phyloP scores from a whole-genome alignment of 805 yeast genomes.

The Blastobotrys mokoenaii region DNA sequence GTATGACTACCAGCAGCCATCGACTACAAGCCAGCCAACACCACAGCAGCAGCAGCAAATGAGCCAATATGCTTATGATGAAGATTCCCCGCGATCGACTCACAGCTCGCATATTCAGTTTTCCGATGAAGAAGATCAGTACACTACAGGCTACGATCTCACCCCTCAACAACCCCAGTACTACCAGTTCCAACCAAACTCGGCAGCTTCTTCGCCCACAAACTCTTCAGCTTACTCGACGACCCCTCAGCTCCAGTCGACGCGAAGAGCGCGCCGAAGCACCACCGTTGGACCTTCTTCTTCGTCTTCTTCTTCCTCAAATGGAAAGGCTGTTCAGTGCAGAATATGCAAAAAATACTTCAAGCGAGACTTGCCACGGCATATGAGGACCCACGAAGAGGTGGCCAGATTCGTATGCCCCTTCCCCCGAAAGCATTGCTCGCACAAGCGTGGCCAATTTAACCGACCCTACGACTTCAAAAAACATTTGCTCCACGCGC shows the following conservation, averaged over 20 bases:
- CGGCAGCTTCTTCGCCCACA: too few species aligned
- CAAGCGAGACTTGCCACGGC: conserved; percentile 54
- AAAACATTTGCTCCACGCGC: conserved; percentile 54
- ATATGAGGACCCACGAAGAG: conserved; percentile 52
- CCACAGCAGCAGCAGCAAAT: neutral
- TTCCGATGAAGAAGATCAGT: neutral
- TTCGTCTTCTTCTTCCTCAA: neutral
- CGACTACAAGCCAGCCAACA: neutral
- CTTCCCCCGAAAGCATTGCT: conserved; percentile 46
- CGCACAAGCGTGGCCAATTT: conserved; percentile 53
- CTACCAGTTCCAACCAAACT: neutral
- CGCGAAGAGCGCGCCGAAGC: neutral
- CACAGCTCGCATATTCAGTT: neutral
- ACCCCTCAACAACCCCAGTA: neutral
- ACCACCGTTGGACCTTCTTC: neutral
- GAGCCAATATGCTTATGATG: neutral
- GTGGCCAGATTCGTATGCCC: conserved; percentile 50
- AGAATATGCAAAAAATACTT: conserved; percentile 45
- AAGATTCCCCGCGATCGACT: neutral
- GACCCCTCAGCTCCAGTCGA: too few species aligned
- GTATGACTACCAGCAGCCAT: neutral
- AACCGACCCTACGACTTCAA: conserved; percentile 63
- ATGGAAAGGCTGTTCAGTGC: conserved; percentile 26
- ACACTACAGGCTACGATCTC: neutral
- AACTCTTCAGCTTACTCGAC: too few species aligned